phyloP scores from a whole-genome alignment of 1,139 yeast genomes.

The Pichia sp. region DNA sequence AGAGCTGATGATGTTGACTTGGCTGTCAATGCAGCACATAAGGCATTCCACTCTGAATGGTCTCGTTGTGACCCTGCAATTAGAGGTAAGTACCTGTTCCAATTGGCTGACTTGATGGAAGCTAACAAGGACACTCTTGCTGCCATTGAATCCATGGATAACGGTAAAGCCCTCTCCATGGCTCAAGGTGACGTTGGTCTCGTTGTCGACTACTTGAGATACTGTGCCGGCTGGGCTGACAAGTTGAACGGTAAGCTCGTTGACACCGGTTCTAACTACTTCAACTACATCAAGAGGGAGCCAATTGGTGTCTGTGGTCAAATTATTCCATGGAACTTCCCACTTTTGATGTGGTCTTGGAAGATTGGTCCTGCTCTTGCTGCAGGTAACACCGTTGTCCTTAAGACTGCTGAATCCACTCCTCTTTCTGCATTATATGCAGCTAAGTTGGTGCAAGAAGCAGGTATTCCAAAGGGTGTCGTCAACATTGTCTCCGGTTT shows the following conservation, averaged over 20 bases:
- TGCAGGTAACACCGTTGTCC: conserved; percentile 68
- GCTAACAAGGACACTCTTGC: conserved; percentile 50
- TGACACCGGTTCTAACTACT: conserved; percentile 51
- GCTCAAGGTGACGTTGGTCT: conserved; percentile 48
- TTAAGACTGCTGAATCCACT: conserved; percentile 74
- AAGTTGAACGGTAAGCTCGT: conserved; percentile 57
- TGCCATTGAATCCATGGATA: conserved; percentile 67
- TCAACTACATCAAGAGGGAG: conserved; percentile 59
- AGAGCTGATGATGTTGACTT: conserved; percentile 55
- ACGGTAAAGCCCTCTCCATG: conserved; percentile 56
- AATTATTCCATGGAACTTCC: conserved; percentile 90
- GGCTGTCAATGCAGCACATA: conserved; percentile 56
- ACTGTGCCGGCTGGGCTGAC: conserved; percentile 70
- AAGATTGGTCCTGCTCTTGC: conserved; percentile 76
- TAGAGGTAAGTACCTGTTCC: conserved; percentile 46
- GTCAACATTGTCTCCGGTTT: conserved; percentile 70
- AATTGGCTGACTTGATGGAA: conserved; percentile 56
- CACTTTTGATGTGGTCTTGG: conserved; percentile 75
- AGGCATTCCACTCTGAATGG: conserved; percentile 47
- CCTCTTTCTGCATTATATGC: conserved; percentile 70
- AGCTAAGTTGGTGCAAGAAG: conserved; percentile 55
- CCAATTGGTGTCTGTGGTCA: conserved; percentile 87
- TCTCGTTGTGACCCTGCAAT: conserved; percentile 37
- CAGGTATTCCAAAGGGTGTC: conserved; percentile 76
- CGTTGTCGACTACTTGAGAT: conserved; percentile 48